Percentiles rank a stretch among this genome's conserved stretches.
phyloP scores from a whole-genome alignment of 257 asterid genomes.

The Solanum clarkiae region DNA sequence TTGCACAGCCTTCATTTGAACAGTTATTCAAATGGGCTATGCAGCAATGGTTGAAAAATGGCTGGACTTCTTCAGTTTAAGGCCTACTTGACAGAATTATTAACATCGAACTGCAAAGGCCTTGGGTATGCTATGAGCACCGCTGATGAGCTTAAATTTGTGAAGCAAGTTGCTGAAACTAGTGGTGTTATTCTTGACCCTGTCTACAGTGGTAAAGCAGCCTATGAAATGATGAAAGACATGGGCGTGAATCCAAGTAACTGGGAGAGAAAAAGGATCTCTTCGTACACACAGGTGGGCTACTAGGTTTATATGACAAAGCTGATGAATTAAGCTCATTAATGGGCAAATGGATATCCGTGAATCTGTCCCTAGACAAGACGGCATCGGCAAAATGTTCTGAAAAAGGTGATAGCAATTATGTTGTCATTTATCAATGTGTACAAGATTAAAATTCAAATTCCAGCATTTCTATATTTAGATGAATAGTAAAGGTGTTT shows the following conservation, averaged over 20 bases:
- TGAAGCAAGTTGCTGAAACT: constrained; percentile 67
- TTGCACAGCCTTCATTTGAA: too few relatives aligned
- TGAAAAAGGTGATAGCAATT: neutral
- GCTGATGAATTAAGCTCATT: constrained; percentile 51
- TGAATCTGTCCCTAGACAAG: constrained; percentile 46
- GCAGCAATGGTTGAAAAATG: too few relatives aligned
- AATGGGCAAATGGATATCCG: constrained; percentile 58
- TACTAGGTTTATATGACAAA: constrained; percentile 70
- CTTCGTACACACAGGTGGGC: constrained; percentile 89
- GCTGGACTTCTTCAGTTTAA: too few relatives aligned
- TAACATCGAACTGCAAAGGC: constrained; percentile 17
- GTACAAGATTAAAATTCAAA: neutral
- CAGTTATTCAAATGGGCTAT: too few relatives aligned
- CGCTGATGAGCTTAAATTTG: constrained; percentile 68
- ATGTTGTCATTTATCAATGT: neutral
- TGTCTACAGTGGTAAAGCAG: constrained; percentile 93
- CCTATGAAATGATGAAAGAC: constrained; percentile 66
- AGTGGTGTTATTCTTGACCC: constrained; percentile 95
- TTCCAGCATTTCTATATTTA: neutral
- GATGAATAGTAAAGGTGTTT: neutral
- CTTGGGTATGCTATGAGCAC: constrained; percentile 94
- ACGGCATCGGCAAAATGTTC: constrained; percentile 85
- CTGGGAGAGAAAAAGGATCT: constrained; percentile 88
- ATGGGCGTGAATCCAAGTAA: constrained; percentile 60
- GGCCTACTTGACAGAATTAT: too few relatives aligned